phyloP scores from a whole-genome alignment of 75 land plant species.

The Cunninghamia lanceolata region DNA sequence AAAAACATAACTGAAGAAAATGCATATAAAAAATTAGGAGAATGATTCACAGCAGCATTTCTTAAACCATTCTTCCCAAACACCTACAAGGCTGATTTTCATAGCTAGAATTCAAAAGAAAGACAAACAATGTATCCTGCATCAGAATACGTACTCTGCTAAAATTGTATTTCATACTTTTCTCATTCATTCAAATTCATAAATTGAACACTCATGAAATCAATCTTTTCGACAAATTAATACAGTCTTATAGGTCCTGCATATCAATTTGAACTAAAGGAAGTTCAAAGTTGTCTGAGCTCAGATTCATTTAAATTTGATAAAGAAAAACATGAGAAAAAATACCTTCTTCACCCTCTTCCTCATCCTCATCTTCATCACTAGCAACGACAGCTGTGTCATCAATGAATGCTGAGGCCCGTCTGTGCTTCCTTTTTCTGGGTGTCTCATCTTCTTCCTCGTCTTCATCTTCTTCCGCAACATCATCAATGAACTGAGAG shows the following conservation, averaged over 20 bases:
- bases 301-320: not conserved
- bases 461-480: constrained; percentile 67
- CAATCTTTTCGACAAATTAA: not conserved
- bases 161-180: not conserved
- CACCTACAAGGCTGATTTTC: not conserved
- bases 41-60: not conserved
- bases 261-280: not conserved
- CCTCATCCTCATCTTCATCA: constrained; percentile 91
- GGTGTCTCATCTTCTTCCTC: constrained; percentile 69
- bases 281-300: not conserved
- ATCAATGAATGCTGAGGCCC: constrained; percentile 58
- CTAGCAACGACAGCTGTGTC: constrained; percentile 75
- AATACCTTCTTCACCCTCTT: constrained; percentile 91
- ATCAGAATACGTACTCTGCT: not conserved
- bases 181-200: not conserved
- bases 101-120: not conserved
- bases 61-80: not conserved
- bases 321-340: not conserved
- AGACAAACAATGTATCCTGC: not conserved
- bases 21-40: not conserved
- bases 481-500: constrained; percentile 74
- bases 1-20: not conserved
- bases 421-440: constrained; percentile 42
- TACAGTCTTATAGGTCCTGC: not conserved
- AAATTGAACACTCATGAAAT: not conserved